These are phyloP conservation scores for Gautieria morchelliformis DNA, from an alignment of 768 basidiomycete species.

Conservation along the genomic window DNA sequence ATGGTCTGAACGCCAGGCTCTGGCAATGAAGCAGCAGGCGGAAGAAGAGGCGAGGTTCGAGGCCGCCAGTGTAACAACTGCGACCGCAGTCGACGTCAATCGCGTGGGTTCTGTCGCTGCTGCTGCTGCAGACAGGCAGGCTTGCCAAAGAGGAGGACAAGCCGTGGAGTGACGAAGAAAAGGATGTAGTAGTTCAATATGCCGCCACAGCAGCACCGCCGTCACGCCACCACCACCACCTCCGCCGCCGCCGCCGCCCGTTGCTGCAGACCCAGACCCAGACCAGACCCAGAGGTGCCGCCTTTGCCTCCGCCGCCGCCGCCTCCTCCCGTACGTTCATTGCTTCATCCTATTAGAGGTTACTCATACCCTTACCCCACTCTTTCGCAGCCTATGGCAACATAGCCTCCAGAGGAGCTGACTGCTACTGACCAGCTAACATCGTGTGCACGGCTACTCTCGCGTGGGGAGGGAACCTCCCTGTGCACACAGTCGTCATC, in stretches of 20 bases:
- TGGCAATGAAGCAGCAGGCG: slow-evolving; percentile 78
- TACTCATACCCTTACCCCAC: no score
- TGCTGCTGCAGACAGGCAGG: slow-evolving; percentile 15
- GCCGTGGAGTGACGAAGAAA: neutral
- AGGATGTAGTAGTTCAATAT: neutral
- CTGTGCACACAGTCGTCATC: slow-evolving; percentile 97
- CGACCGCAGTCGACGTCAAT: slow-evolving; percentile 29
- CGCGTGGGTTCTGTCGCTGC: slow-evolving; percentile 37
- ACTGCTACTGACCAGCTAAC: neutral
- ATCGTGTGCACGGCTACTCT: slow-evolving; percentile 96
- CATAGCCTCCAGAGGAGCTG: neutral
- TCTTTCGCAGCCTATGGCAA: neutral
- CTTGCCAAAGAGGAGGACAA: neutral
- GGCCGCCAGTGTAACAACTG: slow-evolving; percentile 37
- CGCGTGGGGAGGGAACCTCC: slow-evolving; percentile 98
- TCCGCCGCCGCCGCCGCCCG: slow-evolving; percentile 25
- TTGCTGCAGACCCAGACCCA: slow-evolving; percentile 17
- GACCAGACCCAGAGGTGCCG: slow-evolving; percentile 32
- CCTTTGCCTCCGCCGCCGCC: slow-evolving; percentile 34
- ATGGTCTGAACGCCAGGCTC: slow-evolving; percentile 88
- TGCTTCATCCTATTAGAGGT: no score
- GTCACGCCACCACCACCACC: no score
- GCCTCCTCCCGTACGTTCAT: slow-evolving; percentile 11
- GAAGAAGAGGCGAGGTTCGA: slow-evolving; percentile 66
- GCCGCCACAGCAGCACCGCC: slow-evolving; percentile 21